Base-by-base conservation (phyloP, 2,329 filamentous ascomycete species). In the Capronia coronata region DNA sequence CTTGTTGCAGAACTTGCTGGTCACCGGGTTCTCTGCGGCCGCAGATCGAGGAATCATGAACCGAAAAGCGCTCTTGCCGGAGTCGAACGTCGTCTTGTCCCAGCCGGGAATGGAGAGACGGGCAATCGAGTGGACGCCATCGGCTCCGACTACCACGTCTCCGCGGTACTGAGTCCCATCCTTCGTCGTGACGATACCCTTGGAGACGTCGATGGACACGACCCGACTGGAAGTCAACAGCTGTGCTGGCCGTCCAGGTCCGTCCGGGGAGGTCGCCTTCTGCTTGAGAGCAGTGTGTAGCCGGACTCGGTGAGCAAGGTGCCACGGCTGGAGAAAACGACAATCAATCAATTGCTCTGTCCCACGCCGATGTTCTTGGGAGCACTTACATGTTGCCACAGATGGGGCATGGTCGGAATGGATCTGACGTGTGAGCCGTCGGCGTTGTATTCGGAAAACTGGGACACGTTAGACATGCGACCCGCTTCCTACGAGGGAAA, bases 61-160 rank as follows among this genome's bases (percentile, higher is more conserved):
- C 8, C 68, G 63, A 53, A 66, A 68, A 22, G 61, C 66, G 45
- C 59, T 58, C 44, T 62, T 61, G 1, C 61, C 63, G 2, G 71
- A 74, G 1, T 68, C 66, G 35, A 69, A 71, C 2, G 71, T 65
- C 14, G 69, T 56, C 3, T 64, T 59, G 27, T 48, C 46, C 2
- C 43, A 52, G 1, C 55, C 68, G 9, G 40, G 60, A 49, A 68
- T 47, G 53, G 60, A 49, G 45, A 63, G 58, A 59, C 59, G 54
- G 1, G 62, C 56, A 3, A 60, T 48, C 0, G 65, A 67, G 43
- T 72, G 66, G 2, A 79, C 75, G 0, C 78, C 78, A 53, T 80
- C 77, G 0, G 76, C 77, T 2, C 75, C 77, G 2, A 80, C 54
- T 1, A 80, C 56, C 0, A 80, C 50, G 53, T 81, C 76, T 3